A percentile compares a stretch with the other conserved stretches of the same genome.
These are phyloP conservation scores for Auricularia sp. DNA, from an alignment of 768 basidiomycete species.

Conservation along the genomic window DNA sequence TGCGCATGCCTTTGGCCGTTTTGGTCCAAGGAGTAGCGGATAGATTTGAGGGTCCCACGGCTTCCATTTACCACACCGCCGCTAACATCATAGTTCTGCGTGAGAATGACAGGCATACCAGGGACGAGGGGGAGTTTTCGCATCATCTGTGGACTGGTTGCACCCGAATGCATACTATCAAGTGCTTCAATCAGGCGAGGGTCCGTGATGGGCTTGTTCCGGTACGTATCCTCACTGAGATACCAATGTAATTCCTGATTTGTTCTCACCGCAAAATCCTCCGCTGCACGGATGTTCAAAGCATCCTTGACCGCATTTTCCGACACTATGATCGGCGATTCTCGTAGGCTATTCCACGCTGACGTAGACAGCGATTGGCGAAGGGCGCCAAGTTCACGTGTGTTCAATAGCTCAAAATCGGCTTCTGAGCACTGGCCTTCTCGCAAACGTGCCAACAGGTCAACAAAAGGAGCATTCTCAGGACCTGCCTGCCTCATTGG, in stretches of 20 bases:
- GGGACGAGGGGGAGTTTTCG: too few species aligned
- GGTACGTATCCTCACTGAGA: too few species aligned
- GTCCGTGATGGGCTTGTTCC: too few species aligned
- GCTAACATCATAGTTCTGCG: conserved; percentile 28
- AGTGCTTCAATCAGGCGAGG: too few species aligned
- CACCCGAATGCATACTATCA: too few species aligned
- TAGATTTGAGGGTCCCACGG: conserved; percentile 12
- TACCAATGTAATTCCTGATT: too few species aligned
- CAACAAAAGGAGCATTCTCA: conserved; percentile 14
- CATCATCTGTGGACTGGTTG: too few species aligned
- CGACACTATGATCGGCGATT: conserved; percentile 26
- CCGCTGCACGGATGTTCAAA: too few species aligned
- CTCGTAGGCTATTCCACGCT: conserved; percentile 13
- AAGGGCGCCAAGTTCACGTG: conserved; percentile 7
- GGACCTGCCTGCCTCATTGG: conserved; percentile 20
- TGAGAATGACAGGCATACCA: background rate
- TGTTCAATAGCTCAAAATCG: conserved; percentile 17
- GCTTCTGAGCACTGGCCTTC: background rate
- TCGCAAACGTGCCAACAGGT: conserved; percentile 1
- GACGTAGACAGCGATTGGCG: background rate
- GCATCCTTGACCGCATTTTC: conserved; percentile 22
- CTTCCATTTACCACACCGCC: conserved; percentile 29
- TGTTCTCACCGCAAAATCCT: too few species aligned
- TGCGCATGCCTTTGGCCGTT: conserved; percentile 10
- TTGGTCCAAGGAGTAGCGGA: conserved; percentile 15